Conservation (phyloP, 1,284 basidiomycete species). For the Hymenochaete sp. region DNA sequence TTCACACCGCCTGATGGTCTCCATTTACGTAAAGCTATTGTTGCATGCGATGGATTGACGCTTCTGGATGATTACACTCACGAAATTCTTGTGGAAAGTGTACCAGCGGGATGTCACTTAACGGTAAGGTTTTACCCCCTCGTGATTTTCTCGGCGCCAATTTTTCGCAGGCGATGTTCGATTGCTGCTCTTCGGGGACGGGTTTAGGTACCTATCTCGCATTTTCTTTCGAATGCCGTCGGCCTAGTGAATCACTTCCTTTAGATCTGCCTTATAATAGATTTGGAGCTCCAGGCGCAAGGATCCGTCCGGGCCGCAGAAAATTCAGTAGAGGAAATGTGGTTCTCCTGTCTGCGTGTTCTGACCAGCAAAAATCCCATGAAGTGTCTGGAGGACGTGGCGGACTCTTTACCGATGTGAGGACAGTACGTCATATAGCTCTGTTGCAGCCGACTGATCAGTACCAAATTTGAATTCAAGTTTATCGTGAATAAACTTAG, state of each 20-base stretch:
- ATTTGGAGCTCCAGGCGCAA: not conserved
- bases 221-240: not conserved
- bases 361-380: slow-evolving; percentile 3
- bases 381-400: slow-evolving; percentile 10
- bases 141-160: not conserved
- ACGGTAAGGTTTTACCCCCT: slow-evolving; percentile 6
- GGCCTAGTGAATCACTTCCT: not conserved
- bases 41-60: slow-evolving; percentile 16
- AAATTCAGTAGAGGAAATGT: slow-evolving; percentile 14
- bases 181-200: slow-evolving; percentile 19
- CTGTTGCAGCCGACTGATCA: slow-evolving; percentile 8
- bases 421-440: slow-evolving; percentile 1
- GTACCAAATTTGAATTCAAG: no score
- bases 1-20: no score
- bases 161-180: slow-evolving; percentile 16
- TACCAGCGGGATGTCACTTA: slow-evolving; percentile 18
- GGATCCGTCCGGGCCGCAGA: slow-evolving; percentile 1
- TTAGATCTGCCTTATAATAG: slow-evolving; percentile 8
- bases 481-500: no score
- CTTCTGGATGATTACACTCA: slow-evolving; percentile 19
- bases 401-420: not conserved
- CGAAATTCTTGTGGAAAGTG: slow-evolving; percentile 18
- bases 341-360: slow-evolving; percentile 12
- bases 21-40: slow-evolving; percentile 7
- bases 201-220: slow-evolving; percentile 10